Evolutionary conservation across 2,329 filamentous ascomycete genomes (phyloP).

Genomic region (Aspergillus ibericus): DNA sequence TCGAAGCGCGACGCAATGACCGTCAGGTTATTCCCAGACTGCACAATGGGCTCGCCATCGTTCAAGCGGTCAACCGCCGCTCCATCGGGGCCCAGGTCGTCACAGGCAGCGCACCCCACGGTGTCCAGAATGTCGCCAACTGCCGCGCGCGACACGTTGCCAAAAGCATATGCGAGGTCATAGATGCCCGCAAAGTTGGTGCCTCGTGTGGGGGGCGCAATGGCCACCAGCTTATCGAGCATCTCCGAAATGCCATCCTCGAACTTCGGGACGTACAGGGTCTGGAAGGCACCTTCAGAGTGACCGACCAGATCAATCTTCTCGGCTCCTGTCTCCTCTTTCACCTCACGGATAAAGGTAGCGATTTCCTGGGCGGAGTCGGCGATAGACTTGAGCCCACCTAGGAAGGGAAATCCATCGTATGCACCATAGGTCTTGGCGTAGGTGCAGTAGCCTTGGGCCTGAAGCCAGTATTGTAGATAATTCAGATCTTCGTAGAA

Average conservation of each 20-base stretch:
- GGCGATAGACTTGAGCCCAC: conserved; percentile 40
- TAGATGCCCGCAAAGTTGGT: conserved; percentile 34
- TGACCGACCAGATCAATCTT: conserved; percentile 47
- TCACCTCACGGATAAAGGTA: conserved; percentile 40
- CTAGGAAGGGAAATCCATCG: conserved; percentile 37
- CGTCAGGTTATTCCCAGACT: conserved; percentile 35
- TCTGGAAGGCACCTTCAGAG: conserved; percentile 46
- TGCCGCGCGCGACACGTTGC: conserved; percentile 24
- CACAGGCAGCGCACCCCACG: conserved; percentile 36
- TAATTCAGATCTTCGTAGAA: conserved; percentile 40
- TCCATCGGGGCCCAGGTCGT: conserved; percentile 32
- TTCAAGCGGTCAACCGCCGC: conserved; percentile 32
- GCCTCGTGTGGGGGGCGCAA: conserved; percentile 39
- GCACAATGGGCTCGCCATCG: conserved; percentile 35
- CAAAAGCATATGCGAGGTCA: conserved; percentile 29
- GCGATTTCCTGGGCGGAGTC: conserved; percentile 44
- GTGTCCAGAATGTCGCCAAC: conserved; percentile 26
- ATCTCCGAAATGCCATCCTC: conserved; percentile 27
- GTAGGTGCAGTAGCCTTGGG: conserved; percentile 45
- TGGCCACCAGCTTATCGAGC: conserved; percentile 36
- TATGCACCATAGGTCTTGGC: conserved; percentile 45
- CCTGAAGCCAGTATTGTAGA: conserved; percentile 38
- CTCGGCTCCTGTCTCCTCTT: conserved; percentile 34
- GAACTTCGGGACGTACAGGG: conserved; percentile 44
- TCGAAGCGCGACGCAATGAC: conserved; percentile 36